phyloP scores from a whole-genome alignment of 2,329 filamentous ascomycete species.

The Bipolaris oryzae region DNA sequence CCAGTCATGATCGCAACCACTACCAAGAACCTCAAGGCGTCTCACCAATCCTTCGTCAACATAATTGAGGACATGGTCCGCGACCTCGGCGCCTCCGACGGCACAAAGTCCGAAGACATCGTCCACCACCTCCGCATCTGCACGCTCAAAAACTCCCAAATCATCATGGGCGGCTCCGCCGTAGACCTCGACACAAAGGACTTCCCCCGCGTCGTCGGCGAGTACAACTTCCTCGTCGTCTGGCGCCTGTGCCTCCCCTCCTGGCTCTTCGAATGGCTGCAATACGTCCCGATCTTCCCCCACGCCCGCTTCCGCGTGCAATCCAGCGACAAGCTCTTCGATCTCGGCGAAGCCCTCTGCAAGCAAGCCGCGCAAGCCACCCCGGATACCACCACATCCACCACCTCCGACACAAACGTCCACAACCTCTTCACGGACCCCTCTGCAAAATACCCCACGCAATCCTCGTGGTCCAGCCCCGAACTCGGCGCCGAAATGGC shows the following conservation, averaged over 20 bases:
- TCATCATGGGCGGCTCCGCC: slow-evolving; percentile 26
- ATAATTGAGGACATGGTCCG: slow-evolving; percentile 27
- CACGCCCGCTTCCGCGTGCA: slow-evolving; percentile 24
- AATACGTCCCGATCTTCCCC: slow-evolving; percentile 20
- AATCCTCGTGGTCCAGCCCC: slow-evolving; percentile 22
- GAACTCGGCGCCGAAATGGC: slow-evolving; percentile 30
- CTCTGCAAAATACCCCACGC: slow-evolving; percentile 25
- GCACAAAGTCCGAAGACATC: slow-evolving; percentile 24
- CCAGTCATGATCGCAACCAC: slow-evolving; percentile 31
- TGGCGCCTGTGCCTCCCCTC: slow-evolving; percentile 29
- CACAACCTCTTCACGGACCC: slow-evolving; percentile 23
- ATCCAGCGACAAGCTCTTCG: slow-evolving; percentile 28
- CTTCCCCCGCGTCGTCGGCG: slow-evolving; percentile 26
- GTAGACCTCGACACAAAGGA: slow-evolving; percentile 20
- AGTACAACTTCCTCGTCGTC: slow-evolving; percentile 31
- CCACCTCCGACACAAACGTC: slow-evolving; percentile 17
- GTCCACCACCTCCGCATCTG: slow-evolving; percentile 28
- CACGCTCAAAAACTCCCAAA: slow-evolving; percentile 26
- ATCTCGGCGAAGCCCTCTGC: slow-evolving; percentile 22
- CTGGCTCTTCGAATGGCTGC: slow-evolving; percentile 27
- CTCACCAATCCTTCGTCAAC: slow-evolving; percentile 19
- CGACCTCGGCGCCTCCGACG: slow-evolving; percentile 17
- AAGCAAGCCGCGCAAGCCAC: slow-evolving; percentile 17
- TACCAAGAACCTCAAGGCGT: slow-evolving; percentile 25
- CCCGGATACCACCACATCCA: neutral